These are phyloP conservation scores for Amanita polypyramis DNA, from an alignment of 768 basidiomycete species.

Conservation along the genomic window DNA sequence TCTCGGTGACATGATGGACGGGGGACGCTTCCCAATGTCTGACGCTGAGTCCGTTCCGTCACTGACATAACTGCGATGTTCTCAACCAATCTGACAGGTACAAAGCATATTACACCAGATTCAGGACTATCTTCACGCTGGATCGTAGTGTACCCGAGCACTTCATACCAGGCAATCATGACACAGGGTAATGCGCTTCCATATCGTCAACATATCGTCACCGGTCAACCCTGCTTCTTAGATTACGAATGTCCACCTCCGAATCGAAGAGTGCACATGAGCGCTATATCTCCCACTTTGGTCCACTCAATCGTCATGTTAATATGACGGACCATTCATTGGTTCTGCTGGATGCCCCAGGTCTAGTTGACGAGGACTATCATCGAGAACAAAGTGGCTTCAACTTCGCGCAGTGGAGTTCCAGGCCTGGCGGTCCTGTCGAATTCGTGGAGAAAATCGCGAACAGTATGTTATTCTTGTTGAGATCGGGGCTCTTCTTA, in stretches of 20 bases:
- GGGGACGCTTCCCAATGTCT: conserved; percentile 55
- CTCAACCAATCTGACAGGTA: conserved; percentile 41
- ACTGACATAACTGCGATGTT: not conserved
- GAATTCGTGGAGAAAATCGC: conserved; percentile 40
- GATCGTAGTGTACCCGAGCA: conserved; percentile 41
- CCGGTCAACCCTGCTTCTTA: conserved; percentile 18
- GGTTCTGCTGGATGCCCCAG: conserved; percentile 63
- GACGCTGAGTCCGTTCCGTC: conserved; percentile 49
- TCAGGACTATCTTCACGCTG: conserved; percentile 57
- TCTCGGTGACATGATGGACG: conserved; percentile 90
- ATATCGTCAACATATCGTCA: conserved; percentile 15
- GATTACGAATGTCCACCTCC: conserved; percentile 33
- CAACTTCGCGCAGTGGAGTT: conserved; percentile 35
- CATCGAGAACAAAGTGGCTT: conserved; percentile 31
- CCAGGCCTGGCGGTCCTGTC: conserved; percentile 36
- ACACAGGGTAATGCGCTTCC: conserved; percentile 47
- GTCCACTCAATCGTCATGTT: conserved; percentile 53
- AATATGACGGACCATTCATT: conserved; percentile 64
- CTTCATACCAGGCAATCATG: conserved; percentile 87
- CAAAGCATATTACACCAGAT: conserved; percentile 54
- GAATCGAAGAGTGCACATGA: conserved; percentile 35
- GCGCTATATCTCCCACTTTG: conserved; percentile 72
- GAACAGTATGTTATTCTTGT: conserved; percentile 18
- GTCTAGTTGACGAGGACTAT: conserved; percentile 65
- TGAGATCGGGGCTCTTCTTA: not conserved